Percentiles rank a stretch among this genome's conserved stretches.
phyloP scores from a whole-genome alignment of 495 filamentous ascomycete species.

The Physcia stellaris region DNA sequence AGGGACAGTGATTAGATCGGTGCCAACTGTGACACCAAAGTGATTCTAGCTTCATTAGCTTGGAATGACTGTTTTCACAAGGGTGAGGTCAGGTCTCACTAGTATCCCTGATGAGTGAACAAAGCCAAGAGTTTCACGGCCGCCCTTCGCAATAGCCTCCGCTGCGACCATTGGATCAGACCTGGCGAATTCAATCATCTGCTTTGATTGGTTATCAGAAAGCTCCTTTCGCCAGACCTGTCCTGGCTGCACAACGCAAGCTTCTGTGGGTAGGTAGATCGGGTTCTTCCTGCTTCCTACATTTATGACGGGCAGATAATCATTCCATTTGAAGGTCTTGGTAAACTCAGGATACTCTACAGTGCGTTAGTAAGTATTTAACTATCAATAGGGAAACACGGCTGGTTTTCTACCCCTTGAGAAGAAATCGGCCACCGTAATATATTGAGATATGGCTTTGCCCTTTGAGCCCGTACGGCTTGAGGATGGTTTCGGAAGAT shows the following conservation, averaged over 20 bases:
- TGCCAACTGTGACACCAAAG: too few species aligned
- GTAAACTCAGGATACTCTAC: too few species aligned
- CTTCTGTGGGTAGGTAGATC: slow-evolving; percentile 50
- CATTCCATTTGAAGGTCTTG: too few species aligned
- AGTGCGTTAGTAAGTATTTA: too few species aligned
- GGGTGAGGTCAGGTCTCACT: too few species aligned
- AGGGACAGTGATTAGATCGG: slow-evolving; percentile 46
- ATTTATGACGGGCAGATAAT: slow-evolving; percentile 60
- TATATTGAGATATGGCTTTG: not conserved
- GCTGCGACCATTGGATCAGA: slow-evolving; percentile 51
- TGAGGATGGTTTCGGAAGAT: not conserved
- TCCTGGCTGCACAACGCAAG: slow-evolving; percentile 48
- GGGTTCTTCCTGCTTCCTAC: slow-evolving; percentile 43
- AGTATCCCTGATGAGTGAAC: slow-evolving; percentile 18
- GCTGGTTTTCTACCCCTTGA: too few species aligned
- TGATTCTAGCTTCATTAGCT: too few species aligned
- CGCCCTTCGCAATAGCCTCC: slow-evolving; percentile 44
- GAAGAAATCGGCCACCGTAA: not conserved
- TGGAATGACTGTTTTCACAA: too few species aligned
- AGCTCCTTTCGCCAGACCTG: slow-evolving; percentile 54
- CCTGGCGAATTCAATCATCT: slow-evolving; percentile 58
- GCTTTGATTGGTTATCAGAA: slow-evolving; percentile 35
- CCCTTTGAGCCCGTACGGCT: not conserved
- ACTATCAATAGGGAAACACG: too few species aligned
- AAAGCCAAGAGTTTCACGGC: slow-evolving; percentile 33